Evolutionary conservation across 495 filamentous ascomycete genomes (phyloP).

Genomic region (Cercophora sp.): DNA sequence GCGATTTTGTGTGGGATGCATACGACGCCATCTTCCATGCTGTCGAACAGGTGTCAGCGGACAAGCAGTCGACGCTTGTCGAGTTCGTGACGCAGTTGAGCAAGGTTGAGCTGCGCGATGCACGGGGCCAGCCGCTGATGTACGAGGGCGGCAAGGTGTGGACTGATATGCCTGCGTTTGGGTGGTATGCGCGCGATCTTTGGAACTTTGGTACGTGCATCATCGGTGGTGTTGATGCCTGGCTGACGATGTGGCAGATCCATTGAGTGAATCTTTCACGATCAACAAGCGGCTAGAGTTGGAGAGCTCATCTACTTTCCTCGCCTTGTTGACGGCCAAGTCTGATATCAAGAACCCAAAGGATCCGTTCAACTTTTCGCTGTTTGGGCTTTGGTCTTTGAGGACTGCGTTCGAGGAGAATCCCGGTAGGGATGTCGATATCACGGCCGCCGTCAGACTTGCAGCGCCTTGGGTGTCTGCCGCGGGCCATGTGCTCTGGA

Average conservation of each 20-base stretch:
- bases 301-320: conserved; percentile 16
- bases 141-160: conserved; percentile 9
- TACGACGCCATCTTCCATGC: conserved; percentile 5
- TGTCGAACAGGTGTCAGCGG: neutral
- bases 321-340: conserved; percentile 18
- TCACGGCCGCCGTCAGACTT: conserved; percentile 9
- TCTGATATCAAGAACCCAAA: neutral
- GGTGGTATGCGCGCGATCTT: conserved; percentile 7
- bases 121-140: neutral
- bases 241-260: neutral
- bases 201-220: conserved; percentile 21
- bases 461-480: conserved; percentile 21
- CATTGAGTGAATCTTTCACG: neutral
- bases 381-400: conserved; percentile 17
- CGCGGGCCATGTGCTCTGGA: conserved; percentile 12
- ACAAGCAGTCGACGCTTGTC: conserved; percentile 5
- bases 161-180: conserved; percentile 11
- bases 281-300: conserved; percentile 2
- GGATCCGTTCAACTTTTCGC: conserved; percentile 15
- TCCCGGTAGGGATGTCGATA: neutral
- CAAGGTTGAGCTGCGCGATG: neutral
- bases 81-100: conserved; percentile 10
- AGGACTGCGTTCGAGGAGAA: conserved; percentile 20
- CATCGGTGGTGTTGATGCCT: neutral
- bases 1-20: conserved; percentile 9